These are phyloP conservation scores for Fomitopsis betulina DNA, from an alignment of 1,284 basidiomycete genomes.

Conservation along the genomic window DNA sequence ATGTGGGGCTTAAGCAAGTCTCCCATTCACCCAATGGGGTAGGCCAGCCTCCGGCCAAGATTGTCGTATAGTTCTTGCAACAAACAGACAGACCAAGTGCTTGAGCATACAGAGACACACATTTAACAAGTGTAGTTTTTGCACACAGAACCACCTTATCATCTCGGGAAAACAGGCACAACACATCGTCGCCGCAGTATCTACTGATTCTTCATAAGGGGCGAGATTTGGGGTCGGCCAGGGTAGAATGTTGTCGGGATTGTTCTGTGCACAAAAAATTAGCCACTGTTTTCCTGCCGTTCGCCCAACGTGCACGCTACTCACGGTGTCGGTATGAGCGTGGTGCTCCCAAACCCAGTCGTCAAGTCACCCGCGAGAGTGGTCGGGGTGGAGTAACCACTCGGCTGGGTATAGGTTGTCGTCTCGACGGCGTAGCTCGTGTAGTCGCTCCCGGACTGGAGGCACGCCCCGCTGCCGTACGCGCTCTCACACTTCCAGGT, in stretches of 20 bases:
- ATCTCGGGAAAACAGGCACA: no score
- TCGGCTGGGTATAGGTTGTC: slow-evolving; percentile 18
- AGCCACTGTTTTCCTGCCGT: not conserved
- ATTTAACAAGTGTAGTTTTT: no score
- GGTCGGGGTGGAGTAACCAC: slow-evolving; percentile 26
- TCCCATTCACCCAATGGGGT: no score
- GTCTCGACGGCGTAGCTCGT: slow-evolving; percentile 23
- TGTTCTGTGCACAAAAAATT: slow-evolving; percentile 15
- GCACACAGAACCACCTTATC: no score
- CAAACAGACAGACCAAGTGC: no score
- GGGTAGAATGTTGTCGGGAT: slow-evolving; percentile 31
- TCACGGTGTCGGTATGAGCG: slow-evolving; percentile 30
- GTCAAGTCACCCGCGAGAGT: slow-evolving; percentile 27
- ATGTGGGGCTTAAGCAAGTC: no score
- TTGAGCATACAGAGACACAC: no score
- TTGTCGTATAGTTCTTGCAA: no score
- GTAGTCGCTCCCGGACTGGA: slow-evolving; percentile 19
- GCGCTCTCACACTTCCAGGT: slow-evolving; percentile 29
- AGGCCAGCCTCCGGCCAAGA: no score
- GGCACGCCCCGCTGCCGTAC: slow-evolving; percentile 29
- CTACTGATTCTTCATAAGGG: slow-evolving; percentile 20
- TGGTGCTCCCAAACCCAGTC: slow-evolving; percentile 25
- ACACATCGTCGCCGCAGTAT: no score
- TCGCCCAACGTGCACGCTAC: slow-evolving; percentile 5
- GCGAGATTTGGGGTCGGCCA: slow-evolving; percentile 23